These are phyloP conservation scores for Comarum palustre DNA, from an alignment of 306 rosid genomes.

Conservation along the genomic window DNA sequence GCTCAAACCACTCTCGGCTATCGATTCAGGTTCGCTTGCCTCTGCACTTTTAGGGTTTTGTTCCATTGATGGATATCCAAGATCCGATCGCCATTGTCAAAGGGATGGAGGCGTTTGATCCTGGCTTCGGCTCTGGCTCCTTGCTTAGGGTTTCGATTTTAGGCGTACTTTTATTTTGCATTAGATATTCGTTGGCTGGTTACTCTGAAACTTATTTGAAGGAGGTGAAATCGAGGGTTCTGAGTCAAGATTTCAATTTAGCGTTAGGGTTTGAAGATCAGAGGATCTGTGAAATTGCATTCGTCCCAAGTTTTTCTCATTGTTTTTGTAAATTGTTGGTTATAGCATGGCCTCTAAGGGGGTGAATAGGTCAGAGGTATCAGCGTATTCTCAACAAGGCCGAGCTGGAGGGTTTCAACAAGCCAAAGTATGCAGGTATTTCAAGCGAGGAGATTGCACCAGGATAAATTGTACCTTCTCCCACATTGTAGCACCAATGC, in stretches of 20 bases:
- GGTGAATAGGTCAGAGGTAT: neutral
- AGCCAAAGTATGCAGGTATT: neutral
- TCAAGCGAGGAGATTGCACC: neutral
- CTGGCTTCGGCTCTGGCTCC: neutral
- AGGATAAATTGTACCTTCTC: neutral
- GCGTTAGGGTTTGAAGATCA: neutral
- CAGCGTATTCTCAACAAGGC: neutral
- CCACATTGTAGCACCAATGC: neutral
- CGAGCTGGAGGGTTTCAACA: neutral
- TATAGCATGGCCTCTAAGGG: constrained; percentile 13
- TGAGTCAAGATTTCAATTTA: neutral
- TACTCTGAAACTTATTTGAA: neutral
- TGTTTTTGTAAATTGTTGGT: neutral
- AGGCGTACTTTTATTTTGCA: neutral
- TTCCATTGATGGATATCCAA: constrained; percentile 5
- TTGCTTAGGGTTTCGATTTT: constrained; percentile 11
- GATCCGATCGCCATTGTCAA: neutral
- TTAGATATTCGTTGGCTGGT: too few relatives aligned
- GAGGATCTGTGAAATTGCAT: neutral
- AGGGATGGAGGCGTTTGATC: neutral
- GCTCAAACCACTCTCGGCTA: neutral
- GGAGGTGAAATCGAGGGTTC: neutral
- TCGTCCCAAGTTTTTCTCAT: neutral
- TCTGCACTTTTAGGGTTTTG: constrained; percentile 19
- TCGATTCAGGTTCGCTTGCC: constrained; percentile 17